Evolutionary conservation across 345 rosid genomes (phyloP), one percentile per base, ranked within the genome.

Genomic region (Kandelia obovata): DNA sequence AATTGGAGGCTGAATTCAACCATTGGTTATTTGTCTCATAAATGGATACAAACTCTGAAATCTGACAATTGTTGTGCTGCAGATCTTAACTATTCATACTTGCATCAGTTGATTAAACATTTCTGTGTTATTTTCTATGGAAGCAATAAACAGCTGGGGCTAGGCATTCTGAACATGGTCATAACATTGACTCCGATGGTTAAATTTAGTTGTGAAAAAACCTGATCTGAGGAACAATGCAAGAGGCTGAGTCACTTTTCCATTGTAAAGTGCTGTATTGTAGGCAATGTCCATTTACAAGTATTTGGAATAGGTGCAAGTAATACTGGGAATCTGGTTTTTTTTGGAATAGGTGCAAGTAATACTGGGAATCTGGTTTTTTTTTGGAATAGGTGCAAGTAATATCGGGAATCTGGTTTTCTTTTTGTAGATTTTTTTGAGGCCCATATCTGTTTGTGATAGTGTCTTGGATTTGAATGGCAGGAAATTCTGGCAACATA

Each of bases 401-500:
- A 20, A 62, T 56, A 43, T 6, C 56, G 49, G 63, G 49, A 27
- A 16, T 25, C 21, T n/a, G 28, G 15, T 39, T 78, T 49, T 46
- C 13, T 23, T 9, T 35, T 34, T 16, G 26, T 27, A 70, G 23
- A 28, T 64, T 49, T 25, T 16, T 74, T 67, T 61, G 19, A 51
- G 69, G 39, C 74, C 49, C 32, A 19, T 6, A 19, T 8, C 26
- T 32, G 46, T 58, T 58, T n/a, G n/a, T 73, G 19, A 70, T 66
- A n/a, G 0, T 74, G 15, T 34, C 20, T 15, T 58, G 39, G 39
- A 70, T 31, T 62, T 62, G 30, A 19, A 31, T 56, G 82, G 73
- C 80, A 78, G 89, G 81, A 10, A 62, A 60, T 53, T 57, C 58
- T 63, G 31, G 35, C 19, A 15, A 69, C 28, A 55, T 69, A 61